Evolutionary conservation across 371 early-diverging fungal genomes (phyloP).

Genomic region (Syncephalastrum sp.): DNA sequence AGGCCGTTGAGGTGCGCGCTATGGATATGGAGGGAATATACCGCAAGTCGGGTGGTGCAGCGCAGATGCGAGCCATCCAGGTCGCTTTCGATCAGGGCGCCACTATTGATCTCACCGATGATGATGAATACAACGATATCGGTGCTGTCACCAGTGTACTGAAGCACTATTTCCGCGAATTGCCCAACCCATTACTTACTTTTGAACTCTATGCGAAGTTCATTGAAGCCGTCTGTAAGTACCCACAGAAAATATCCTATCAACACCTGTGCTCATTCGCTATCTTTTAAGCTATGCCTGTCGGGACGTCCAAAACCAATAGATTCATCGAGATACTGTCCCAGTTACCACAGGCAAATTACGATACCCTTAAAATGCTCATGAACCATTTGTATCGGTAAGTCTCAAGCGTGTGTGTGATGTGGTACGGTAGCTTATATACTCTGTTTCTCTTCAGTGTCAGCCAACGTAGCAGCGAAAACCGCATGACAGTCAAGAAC

Average conservation of each 20-base stretch:
- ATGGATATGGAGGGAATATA: slow-evolving; percentile 74
- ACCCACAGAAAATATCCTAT: background rate
- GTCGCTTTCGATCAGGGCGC: slow-evolving; percentile 37
- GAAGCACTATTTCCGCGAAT: slow-evolving; percentile 84
- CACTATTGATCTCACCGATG: slow-evolving; percentile 39
- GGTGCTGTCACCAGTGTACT: slow-evolving; percentile 78
- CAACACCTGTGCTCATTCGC: background rate
- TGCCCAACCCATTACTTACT: slow-evolving; percentile 86
- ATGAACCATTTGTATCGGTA: slow-evolving; percentile 36
- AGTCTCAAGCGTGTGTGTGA: background rate
- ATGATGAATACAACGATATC: slow-evolving; percentile 46
- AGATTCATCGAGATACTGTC: slow-evolving; percentile 15
- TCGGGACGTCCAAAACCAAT: slow-evolving; percentile 8
- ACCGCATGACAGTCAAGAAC: slow-evolving; percentile 87
- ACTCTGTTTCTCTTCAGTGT: slow-evolving; percentile 39
- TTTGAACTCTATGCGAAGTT: slow-evolving; percentile 69
- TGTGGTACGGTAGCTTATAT: background rate
- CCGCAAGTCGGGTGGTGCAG: slow-evolving; percentile 78
- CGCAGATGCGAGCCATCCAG: slow-evolving; percentile 62
- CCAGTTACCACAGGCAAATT: slow-evolving; percentile 39
- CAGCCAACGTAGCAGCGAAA: slow-evolving; percentile 51
- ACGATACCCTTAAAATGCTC: slow-evolving; percentile 35
- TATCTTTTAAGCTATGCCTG: slow-evolving; percentile 8
- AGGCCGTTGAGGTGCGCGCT: slow-evolving; percentile 71
- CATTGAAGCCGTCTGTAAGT: slow-evolving; percentile 56